Evolutionary conservation across 306 rosid genomes (phyloP).

Genomic region (Comarum palustre): DNA sequence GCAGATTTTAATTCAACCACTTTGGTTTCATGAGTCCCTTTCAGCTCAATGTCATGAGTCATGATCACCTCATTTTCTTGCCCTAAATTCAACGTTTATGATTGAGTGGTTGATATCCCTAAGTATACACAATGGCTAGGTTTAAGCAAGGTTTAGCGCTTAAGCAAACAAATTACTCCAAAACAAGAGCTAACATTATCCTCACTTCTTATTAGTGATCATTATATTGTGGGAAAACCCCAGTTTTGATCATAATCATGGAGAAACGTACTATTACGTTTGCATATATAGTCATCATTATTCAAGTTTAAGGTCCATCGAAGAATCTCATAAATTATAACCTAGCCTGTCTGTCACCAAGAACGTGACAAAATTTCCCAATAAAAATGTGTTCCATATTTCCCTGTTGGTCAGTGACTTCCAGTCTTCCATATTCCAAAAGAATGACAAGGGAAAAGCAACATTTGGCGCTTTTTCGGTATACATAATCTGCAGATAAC

Average conservation of each 20-base stretch:
- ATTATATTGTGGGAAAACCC: neutral
- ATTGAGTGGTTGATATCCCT: slow-evolving; percentile 38
- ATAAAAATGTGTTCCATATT: neutral
- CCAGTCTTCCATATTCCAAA: slow-evolving; percentile 2
- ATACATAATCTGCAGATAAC: neutral
- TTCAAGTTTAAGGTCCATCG: neutral
- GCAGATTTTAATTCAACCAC: slow-evolving; percentile 42
- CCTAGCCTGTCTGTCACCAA: slow-evolving; percentile 2
- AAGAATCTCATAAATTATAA: neutral
- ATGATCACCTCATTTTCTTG: slow-evolving; percentile 30
- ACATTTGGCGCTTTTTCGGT: neutral
- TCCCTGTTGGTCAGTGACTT: neutral
- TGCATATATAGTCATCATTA: neutral
- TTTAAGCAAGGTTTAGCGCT: slow-evolving; percentile 65
- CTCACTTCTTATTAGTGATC: slow-evolving; percentile 14
- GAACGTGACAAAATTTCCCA: neutral
- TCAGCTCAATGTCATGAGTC: slow-evolving; percentile 27
- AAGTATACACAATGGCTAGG: slow-evolving; percentile 24
- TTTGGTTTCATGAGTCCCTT: slow-evolving; percentile 46
- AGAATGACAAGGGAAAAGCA: neutral
- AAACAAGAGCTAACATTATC: slow-evolving; percentile 25
- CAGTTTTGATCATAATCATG: neutral
- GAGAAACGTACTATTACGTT: neutral
- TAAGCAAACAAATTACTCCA: slow-evolving; percentile 56
- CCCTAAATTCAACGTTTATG: slow-evolving; percentile 20